These are phyloP conservation scores for Brassica hybrid DNA, from an alignment of 441 rosid species.

Conservation along the genomic window DNA sequence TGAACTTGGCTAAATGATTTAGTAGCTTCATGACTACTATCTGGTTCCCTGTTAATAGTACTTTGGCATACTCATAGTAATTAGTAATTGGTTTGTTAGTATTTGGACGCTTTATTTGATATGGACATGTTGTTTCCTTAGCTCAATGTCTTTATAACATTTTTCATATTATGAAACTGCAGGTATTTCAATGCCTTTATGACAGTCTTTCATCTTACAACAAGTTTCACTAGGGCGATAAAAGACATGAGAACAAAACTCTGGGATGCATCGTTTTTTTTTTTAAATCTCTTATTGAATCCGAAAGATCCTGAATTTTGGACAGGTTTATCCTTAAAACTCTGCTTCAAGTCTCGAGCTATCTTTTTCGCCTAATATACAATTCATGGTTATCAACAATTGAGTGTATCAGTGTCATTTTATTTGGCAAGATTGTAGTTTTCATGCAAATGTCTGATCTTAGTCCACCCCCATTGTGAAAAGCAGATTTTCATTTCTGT, in stretches of 20 bases:
- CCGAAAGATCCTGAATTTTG: not conserved
- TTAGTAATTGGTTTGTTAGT: not conserved
- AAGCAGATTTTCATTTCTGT: not conserved
- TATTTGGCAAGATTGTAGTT: not conserved
- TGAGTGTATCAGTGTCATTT: not conserved
- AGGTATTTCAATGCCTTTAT: slow-evolving; percentile 53
- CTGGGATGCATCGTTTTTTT: not conserved
- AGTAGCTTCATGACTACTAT: not conserved
- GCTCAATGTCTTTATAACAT: not conserved
- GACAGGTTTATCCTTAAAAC: not conserved
- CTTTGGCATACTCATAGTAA: not conserved
- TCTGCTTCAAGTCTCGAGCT: not conserved
- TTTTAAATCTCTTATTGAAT: not conserved
- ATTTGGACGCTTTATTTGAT: not conserved
- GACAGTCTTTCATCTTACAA: slow-evolving; percentile 29
- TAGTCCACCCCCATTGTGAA: not conserved
- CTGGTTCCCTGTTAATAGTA: not conserved
- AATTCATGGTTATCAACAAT: not conserved
- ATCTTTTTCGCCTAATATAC: not conserved
- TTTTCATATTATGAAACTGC: not conserved
- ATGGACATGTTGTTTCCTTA: slow-evolving; percentile 4
- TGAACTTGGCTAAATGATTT: not conserved
- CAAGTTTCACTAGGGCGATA: slow-evolving; percentile 2
- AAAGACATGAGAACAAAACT: not conserved
- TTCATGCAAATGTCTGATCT: not conserved